A percentile compares a stretch with the other conserved stretches of the same genome.
Conservation (phyloP, 2,329 filamentous ascomycete genomes). For the Chrysoporthe cubensis region DNA sequence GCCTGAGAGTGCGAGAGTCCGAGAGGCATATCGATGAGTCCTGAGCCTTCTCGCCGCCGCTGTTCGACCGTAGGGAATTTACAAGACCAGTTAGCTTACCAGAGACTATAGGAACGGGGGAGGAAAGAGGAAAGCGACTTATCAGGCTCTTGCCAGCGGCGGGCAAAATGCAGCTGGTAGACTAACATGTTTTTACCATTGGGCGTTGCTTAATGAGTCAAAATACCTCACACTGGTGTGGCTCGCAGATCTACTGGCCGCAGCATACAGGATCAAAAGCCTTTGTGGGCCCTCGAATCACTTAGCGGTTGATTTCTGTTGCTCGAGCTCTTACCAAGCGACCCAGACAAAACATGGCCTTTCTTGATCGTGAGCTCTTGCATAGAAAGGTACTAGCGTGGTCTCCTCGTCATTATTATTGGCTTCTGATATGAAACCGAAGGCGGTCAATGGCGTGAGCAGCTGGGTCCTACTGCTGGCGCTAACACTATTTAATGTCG, state of each 20-base stretch:
- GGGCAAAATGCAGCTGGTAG: too few relatives aligned
- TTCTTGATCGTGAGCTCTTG: too few relatives aligned
- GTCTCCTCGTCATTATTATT: too few relatives aligned
- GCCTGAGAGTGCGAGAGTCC: background rate
- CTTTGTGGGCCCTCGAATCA: accelerated
- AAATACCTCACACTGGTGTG: too few relatives aligned
- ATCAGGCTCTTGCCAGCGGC: too few relatives aligned
- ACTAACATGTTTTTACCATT: too few relatives aligned
- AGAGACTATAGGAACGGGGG: background rate
- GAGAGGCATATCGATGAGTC: background rate
- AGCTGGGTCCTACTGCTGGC: background rate
- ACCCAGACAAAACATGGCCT: background rate
- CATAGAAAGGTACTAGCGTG: too few relatives aligned
- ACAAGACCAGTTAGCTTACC: background rate
- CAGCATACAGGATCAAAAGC: background rate
- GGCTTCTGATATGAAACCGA: background rate
- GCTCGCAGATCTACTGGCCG: too few relatives aligned
- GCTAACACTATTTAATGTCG: background rate
- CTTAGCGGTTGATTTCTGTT: background rate
- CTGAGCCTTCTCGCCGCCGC: too few relatives aligned
- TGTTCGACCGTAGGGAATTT: background rate
- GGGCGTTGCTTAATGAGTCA: too few relatives aligned
- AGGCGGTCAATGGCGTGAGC: slow-evolving; percentile 1
- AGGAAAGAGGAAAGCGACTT: too few relatives aligned
- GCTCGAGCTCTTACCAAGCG: background rate